Percentiles rank a stretch among this genome's conserved stretches.
Evolutionary conservation across 2,329 filamentous ascomycete species (phyloP).

Genomic region (Penicillium sp.): DNA sequence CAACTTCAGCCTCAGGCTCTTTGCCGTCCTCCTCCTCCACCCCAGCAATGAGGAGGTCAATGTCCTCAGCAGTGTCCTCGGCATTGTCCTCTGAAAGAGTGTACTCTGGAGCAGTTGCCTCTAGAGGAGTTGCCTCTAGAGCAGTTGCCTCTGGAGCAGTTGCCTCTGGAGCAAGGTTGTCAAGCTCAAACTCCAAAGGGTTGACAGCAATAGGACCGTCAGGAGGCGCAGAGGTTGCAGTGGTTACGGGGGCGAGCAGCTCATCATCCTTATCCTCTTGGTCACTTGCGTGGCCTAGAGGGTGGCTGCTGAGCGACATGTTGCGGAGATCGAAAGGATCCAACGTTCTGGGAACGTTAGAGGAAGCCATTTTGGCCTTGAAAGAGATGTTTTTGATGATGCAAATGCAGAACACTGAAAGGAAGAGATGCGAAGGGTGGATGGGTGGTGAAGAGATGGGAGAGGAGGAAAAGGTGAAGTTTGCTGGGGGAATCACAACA

Average conservation of each 20-base stretch:
- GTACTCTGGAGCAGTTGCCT: not conserved
- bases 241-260: not conserved
- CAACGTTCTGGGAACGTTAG: not conserved
- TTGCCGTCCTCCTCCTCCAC: constrained; percentile 80
- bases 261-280: constrained; percentile 9
- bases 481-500: not conserved
- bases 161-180: not conserved
- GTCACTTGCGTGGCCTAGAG: not conserved
- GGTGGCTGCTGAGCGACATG: constrained; percentile 4
- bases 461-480: not conserved
- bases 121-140: not conserved
- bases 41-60: constrained; percentile 84
- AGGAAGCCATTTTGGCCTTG: not conserved
- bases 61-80: constrained; percentile 65
- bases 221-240: not conserved
- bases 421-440: not conserved
- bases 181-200: not conserved
- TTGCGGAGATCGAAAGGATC: not conserved
- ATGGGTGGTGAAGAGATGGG: not conserved
- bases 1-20: constrained; percentile 63
- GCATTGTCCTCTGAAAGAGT: no score
- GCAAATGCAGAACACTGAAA: not conserved
- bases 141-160: no score
- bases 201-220: not conserved
- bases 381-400: not conserved